Percentiles rank a stretch among this genome's conserved stretches.
These are phyloP conservation scores for Borealophlyctis nickersoniae DNA, from an alignment of 192 early-diverging fungal species.

Conservation along the genomic window DNA sequence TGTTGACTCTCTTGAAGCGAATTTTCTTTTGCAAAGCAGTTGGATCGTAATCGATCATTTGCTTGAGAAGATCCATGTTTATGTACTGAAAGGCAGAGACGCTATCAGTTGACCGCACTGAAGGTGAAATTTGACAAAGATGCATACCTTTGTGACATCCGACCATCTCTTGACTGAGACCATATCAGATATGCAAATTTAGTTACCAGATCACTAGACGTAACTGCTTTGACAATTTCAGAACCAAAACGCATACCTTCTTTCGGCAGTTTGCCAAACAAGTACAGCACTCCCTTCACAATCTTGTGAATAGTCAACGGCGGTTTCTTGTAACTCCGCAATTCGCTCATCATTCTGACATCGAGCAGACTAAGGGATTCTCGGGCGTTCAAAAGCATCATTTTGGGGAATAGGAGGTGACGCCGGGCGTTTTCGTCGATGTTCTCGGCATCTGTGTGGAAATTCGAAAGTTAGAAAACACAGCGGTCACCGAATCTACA, in stretches of 20 bases:
- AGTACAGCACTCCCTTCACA: slow-evolving; percentile 50
- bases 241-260: slow-evolving; percentile 43
- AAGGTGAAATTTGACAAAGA: background rate
- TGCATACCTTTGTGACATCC: slow-evolving; percentile 31
- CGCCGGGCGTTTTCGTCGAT: slow-evolving; percentile 42
- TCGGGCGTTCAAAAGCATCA: slow-evolving; percentile 45
- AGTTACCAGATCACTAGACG: too few species aligned
- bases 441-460: slow-evolving; percentile 41
- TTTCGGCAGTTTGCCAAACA: slow-evolving; percentile 54
- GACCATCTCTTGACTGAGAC: slow-evolving; percentile 34
- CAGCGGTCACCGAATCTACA: background rate
- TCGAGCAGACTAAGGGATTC: slow-evolving; percentile 38
- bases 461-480: background rate
- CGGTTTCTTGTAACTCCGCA: slow-evolving; percentile 54
- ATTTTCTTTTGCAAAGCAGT: slow-evolving; percentile 54
- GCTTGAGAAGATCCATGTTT: slow-evolving; percentile 48
- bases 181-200: too few species aligned
- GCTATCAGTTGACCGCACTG: background rate
- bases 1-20: slow-evolving; percentile 43
- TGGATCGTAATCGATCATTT: slow-evolving; percentile 53
- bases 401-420: slow-evolving; percentile 49
- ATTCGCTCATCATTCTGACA: slow-evolving; percentile 44
- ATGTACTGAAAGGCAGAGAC: slow-evolving; percentile 29
- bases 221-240: too few species aligned
- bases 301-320: slow-evolving; percentile 49